A percentile compares a stretch with the other conserved stretches of the same genome.
Evolutionary conservation across 352 stramenopile genomes (phyloP).

Genomic region (Phytophthora melonis): DNA sequence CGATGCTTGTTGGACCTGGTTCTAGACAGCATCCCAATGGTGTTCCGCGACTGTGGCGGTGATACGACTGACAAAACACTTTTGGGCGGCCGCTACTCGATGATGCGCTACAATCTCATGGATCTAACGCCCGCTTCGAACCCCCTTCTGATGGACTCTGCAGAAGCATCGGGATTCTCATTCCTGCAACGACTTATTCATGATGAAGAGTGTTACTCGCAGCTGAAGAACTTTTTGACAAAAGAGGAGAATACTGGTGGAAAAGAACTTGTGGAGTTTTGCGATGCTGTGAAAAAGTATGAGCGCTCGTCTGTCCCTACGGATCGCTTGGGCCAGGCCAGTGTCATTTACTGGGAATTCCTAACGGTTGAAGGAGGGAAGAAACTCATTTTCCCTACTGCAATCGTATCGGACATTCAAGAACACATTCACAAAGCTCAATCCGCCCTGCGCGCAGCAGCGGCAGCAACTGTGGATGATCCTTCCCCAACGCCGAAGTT

Average conservation of each 20-base stretch:
- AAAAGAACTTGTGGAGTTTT: constrained; percentile 84
- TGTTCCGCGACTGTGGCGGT: constrained; percentile 86
- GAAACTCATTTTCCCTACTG: constrained; percentile 68
- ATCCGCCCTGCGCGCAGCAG: constrained; percentile 37
- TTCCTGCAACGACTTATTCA: constrained; percentile 91
- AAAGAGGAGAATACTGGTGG: constrained; percentile 66
- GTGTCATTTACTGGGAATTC: constrained; percentile 89
- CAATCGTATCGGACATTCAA: constrained; percentile 63
- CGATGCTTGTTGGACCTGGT: constrained; percentile 81
- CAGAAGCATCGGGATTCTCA: constrained; percentile 75
- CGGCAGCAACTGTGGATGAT: constrained; percentile 5
- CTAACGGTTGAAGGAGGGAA: constrained; percentile 68
- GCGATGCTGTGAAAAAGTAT: constrained; percentile 86
- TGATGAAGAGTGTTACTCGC: constrained; percentile 89
- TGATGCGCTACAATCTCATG: constrained; percentile 80
- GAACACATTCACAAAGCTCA: constrained; percentile 74
- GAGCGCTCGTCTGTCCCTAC: constrained; percentile 73
- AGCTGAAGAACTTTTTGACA: constrained; percentile 77
- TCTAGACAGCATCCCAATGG: constrained; percentile 87
- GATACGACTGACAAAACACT: constrained; percentile 90
- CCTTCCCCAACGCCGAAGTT: constrained; percentile 29
- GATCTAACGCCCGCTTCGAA: constrained; percentile 51
- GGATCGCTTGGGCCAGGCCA: constrained; percentile 80
- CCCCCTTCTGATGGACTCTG: constrained; percentile 71
- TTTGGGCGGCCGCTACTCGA: constrained; percentile 80